These are phyloP conservation scores for Diaporthe batatas DNA, from an alignment of 2,329 filamentous ascomycete species.

Conservation along the genomic window DNA sequence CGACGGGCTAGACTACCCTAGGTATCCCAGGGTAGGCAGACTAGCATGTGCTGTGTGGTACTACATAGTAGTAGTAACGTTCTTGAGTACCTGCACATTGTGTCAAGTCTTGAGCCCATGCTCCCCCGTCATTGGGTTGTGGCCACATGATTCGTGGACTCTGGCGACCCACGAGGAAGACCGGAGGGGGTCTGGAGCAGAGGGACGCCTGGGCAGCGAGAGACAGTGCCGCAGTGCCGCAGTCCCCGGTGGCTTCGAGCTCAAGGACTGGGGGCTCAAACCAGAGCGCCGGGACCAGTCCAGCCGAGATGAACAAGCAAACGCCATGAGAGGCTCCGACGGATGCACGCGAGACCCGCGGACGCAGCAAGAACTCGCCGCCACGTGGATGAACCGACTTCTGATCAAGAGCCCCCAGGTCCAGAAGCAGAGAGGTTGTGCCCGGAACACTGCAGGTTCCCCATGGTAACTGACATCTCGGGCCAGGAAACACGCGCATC, in stretches of 20 bases:
- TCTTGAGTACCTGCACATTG: slow-evolving; percentile 26
- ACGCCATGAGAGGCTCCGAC: not conserved
- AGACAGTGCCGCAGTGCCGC: too few species aligned
- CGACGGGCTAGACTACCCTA: slow-evolving; percentile 5
- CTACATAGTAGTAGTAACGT: too few species aligned
- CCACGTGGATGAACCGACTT: not conserved
- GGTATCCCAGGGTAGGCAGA: too few species aligned
- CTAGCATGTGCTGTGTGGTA: not conserved
- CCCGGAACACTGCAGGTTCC: not conserved
- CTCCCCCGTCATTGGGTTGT: too few species aligned
- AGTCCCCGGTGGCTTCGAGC: slow-evolving; percentile 8
- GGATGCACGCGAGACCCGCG: not conserved
- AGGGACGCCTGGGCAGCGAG: not conserved
- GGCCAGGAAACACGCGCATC: not conserved
- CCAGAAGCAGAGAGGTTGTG: not conserved
- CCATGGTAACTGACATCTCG: not conserved
- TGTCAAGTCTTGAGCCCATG: not conserved
- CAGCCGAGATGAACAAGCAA: too few species aligned
- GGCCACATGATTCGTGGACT: slow-evolving; percentile 22
- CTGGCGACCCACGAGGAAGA: not conserved
- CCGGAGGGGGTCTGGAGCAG: slow-evolving; percentile 3
- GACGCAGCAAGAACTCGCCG: not conserved
- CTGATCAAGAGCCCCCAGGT: not conserved
- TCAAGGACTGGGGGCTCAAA: not conserved
- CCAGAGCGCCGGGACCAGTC: too few species aligned